phyloP scores from a whole-genome alignment of 306 rosid species.

The Medicago arabica region DNA sequence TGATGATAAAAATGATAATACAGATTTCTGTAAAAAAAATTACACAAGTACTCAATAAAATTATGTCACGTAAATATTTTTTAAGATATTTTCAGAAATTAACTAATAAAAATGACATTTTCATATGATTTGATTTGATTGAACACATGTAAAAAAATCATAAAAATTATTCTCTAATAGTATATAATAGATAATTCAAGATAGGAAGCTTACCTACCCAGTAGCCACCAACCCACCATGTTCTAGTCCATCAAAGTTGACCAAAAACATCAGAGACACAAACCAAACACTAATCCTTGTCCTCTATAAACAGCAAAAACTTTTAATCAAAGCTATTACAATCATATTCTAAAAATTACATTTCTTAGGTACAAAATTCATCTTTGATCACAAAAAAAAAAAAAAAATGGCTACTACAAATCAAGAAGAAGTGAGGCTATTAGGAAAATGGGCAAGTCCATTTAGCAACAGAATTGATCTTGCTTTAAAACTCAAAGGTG shows the following conservation, averaged over 20 bases:
- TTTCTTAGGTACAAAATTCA: neutral
- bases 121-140: too few relatives aligned
- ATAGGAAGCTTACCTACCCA: neutral
- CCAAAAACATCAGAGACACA: conserved; percentile 31
- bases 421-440: conserved; percentile 36
- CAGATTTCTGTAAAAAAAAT: too few relatives aligned
- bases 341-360: conserved; percentile 11
- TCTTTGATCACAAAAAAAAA: neutral
- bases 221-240: conserved; percentile 28
- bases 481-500: conserved; percentile 51
- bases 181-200: too few relatives aligned
- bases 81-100: too few relatives aligned
- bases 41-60: too few relatives aligned
- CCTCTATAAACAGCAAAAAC: conserved; percentile 6
- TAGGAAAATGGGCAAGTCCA: conserved; percentile 52
- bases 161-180: too few relatives aligned
- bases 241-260: conserved; percentile 34
- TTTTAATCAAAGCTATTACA: neutral
- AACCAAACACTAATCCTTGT: neutral
- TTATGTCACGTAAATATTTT: too few relatives aligned
- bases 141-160: too few relatives aligned
- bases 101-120: too few relatives aligned
- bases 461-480: conserved; percentile 44
- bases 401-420: conserved; percentile 30
- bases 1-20: too few relatives aligned